These are phyloP conservation scores for Annulohypoxylon maeteangense DNA, from an alignment of 495 filamentous ascomycete genomes.

Conservation along the genomic window DNA sequence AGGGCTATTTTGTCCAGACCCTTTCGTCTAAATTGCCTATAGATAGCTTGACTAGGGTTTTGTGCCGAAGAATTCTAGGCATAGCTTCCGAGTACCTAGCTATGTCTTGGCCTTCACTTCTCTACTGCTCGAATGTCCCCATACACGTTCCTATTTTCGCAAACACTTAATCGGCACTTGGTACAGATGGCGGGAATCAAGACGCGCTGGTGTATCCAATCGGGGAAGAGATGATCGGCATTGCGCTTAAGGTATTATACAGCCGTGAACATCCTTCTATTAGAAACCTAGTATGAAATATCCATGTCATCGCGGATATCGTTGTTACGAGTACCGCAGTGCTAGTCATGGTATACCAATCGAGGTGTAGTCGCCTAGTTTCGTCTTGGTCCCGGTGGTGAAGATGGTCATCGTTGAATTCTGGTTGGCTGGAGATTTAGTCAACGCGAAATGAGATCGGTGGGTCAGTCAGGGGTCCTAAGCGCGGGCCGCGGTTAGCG, in stretches of 20 bases:
- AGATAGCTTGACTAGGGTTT: slow-evolving; percentile 2
- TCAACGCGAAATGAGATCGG: slow-evolving; percentile 42
- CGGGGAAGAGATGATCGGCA: slow-evolving; percentile 20
- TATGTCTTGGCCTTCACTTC: slow-evolving; percentile 13
- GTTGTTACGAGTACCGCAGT: neutral
- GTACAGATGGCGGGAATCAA: slow-evolving; percentile 36
- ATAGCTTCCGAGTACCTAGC: neutral
- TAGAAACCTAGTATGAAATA: slow-evolving; percentile 4
- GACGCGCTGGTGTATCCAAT: slow-evolving; percentile 44
- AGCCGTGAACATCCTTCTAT: neutral
- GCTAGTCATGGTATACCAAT: slow-evolving; percentile 18
- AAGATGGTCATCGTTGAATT: slow-evolving; percentile 23
- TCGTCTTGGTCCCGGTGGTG: slow-evolving; percentile 23
- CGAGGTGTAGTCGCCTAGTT: slow-evolving; percentile 20
- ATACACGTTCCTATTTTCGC: slow-evolving; percentile 34
- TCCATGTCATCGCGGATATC: slow-evolving; percentile 8
- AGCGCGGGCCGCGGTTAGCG: slow-evolving; percentile 45
- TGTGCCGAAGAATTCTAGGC: slow-evolving; percentile 12
- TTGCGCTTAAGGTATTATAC: slow-evolving; percentile 15
- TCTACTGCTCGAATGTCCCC: neutral
- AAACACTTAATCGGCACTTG: slow-evolving; percentile 18
- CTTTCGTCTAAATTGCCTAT: slow-evolving; percentile 13
- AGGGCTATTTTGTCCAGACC: slow-evolving; percentile 10
- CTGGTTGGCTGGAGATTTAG: slow-evolving; percentile 41
- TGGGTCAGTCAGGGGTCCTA: slow-evolving; percentile 39